Evolutionary conservation across 2,329 filamentous ascomycete species (phyloP), one percentile per base, ranked within the genome.

Genomic region (Hymenoscyphus fructigenus): DNA sequence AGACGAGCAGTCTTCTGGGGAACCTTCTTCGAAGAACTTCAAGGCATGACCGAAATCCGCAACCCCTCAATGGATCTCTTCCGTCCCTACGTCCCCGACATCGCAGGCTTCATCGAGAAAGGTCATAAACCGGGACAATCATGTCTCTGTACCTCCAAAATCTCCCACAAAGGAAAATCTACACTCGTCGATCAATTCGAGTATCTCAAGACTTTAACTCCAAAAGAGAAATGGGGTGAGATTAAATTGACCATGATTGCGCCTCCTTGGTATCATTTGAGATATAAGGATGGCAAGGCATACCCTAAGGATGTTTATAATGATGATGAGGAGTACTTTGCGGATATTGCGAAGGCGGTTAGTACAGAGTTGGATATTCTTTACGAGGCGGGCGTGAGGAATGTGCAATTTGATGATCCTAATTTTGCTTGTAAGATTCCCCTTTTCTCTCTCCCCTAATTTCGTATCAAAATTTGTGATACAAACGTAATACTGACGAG

Each of bases 181-280:
- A 79, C 79, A 0, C 78, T 81, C 64, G 65, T 81, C 14, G 73
- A 73, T 34, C 78, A 82, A 67, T 82, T 58, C 56, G 82, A 87
- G 66, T 84, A 83, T 64, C 79, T 90, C 62, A 86, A 87, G 75
- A 82, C 78, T 62, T 74, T 85, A n/a, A 80, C 91, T 0, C 84
- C 88, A 0, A 79, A 85, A 38, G 85, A 88, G 53, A 79, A 85
- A 66, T 86, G 88, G 74, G 85, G 86, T 68, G 85, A 89, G 67
- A 85, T 89, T 76, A 90, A 91, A 79, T 82, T 91, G 69, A 90
- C 88, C 20, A 80, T 91, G 75, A 85, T 88, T 55, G 86, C 87
- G 3, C 87, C 87, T 1, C 85, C 85, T 73, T 90, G 88, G 84
- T 91, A 90, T 75, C 88, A 92, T 76, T 81, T 90, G 75, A 82